Percentiles rank a stretch among this genome's conserved stretches.
Conservation (phyloP, 306 rosid species). For the Inga oerstediana region DNA sequence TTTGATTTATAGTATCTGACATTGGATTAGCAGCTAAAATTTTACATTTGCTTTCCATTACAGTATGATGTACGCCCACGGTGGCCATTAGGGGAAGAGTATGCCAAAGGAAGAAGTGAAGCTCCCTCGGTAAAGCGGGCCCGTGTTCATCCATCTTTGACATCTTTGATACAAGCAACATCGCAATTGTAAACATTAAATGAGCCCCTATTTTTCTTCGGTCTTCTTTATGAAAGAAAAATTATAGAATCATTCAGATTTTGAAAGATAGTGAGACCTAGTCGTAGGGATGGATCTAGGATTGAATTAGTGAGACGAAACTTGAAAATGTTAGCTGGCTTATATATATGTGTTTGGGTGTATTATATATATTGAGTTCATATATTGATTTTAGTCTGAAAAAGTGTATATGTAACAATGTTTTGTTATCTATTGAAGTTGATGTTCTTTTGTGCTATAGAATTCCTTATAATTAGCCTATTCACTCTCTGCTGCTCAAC, state of each 20-base stretch:
- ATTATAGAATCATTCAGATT: background rate
- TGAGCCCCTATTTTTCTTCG: constrained; percentile 27
- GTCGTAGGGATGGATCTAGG: background rate
- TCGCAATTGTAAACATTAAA: constrained; percentile 50
- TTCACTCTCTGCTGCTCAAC: background rate
- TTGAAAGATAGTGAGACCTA: background rate
- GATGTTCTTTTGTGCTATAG: background rate
- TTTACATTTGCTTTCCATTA: constrained; percentile 1
- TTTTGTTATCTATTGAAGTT: background rate
- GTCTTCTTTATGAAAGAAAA: background rate
- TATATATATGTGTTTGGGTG: no score
- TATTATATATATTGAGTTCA: background rate
- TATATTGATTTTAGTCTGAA: background rate
- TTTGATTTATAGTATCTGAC: background rate
- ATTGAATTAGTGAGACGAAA: background rate
- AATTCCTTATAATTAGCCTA: background rate
- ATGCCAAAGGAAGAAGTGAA: constrained; percentile 78
- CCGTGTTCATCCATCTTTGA: constrained; percentile 89
- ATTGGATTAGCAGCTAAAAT: background rate
- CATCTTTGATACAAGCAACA: constrained; percentile 81
- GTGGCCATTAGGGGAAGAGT: constrained; percentile 96
- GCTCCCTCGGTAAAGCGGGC: constrained; percentile 83
- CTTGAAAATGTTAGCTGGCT: background rate
- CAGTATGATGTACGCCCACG: constrained; percentile 91
- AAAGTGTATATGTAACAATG: background rate